These are phyloP conservation scores for Peribolospora baueri DNA, from an alignment of 768 basidiomycete genomes.

Conservation along the genomic window DNA sequence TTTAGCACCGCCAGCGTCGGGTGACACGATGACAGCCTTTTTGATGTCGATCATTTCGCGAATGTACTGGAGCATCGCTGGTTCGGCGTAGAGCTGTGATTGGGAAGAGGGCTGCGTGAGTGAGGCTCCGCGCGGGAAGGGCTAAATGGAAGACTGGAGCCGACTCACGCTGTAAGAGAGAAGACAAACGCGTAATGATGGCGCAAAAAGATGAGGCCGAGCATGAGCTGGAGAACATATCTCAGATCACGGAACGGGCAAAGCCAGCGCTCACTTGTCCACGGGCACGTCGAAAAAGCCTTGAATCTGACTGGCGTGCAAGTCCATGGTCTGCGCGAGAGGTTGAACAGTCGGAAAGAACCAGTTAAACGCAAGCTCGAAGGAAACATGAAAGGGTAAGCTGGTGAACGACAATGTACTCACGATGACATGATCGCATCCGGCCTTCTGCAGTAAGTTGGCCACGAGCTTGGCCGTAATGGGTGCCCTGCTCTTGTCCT, in stretches of 20 bases:
- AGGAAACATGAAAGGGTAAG: too few species aligned
- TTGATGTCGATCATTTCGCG: conserved; percentile 65
- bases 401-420: conserved; percentile 18
- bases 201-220: background rate
- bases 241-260: background rate
- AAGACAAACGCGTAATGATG: background rate
- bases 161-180: conserved; percentile 8
- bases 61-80: conserved; percentile 82
- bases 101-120: conserved; percentile 14
- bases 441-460: conserved; percentile 79
- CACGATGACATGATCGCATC: conserved; percentile 92
- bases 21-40: conserved; percentile 82
- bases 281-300: conserved; percentile 99
- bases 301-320: conserved; percentile 96
- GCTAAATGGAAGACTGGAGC: conserved; percentile 1
- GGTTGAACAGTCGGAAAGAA: background rate
- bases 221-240: background rate
- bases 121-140: conserved; percentile 3
- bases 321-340: conserved; percentile 63
- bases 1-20: conserved; percentile 96
- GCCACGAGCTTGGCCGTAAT: conserved; percentile 96
- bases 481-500: conserved; percentile 93
- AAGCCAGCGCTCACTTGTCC: conserved; percentile 60
- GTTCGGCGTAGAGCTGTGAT: conserved; percentile 70
- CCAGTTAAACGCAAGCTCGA: background rate